Base-by-base conservation (phyloP, 352 stramenopile species). In the Plasmopara halstedii region DNA sequence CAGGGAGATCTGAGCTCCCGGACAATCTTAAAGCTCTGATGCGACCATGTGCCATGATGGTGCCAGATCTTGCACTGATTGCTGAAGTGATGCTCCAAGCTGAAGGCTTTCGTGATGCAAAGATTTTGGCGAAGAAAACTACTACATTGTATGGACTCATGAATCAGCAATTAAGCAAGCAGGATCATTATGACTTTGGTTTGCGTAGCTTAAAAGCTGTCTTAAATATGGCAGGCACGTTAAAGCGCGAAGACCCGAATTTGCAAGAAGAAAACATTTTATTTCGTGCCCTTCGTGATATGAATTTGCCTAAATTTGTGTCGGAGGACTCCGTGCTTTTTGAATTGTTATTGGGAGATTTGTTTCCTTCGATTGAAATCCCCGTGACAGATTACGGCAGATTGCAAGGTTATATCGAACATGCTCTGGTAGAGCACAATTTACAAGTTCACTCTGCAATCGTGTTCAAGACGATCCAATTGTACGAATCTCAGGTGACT, bases 271-370 rank as follows among this genome's bases (percentile, higher is more conserved):
- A 96, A 22, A 96, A 94, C 33, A 93, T 99, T 41, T 67, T 99
- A 4, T 85, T 98, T 27, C 83, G 94, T 44, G 97, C 95, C 2
- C 64, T 99, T 37, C 81, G 95, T 9, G 92, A 97, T 46, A 97
- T 93, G 62, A 98, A 98, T 58, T 90, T 97, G 63, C 88, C 88
- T 2, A 98, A 98, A 62, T 97, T 97, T 46, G 77, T 98, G 17
- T 72, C 81, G 27, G 86, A 98, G 58, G 93, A 98, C 55, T 68
- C 95, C 0, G 86, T 84, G 6, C 70, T 98, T 0, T 98, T 98
- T 58, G 74, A 78, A 2, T 64, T 95, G 6, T 59, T 98, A 22
- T 66, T 97, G 0, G 70, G 74, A 14, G 88, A 97, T 50, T 50
- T 97, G 3, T 97, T 97, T 45, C 89, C 84, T 25, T 75, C 66